A percentile compares a stretch with the other conserved stretches of the same genome.
These are phyloP conservation scores for Aureobasidium sp. DNA, from an alignment of 2,329 filamentous ascomycete genomes.

Conservation along the genomic window DNA sequence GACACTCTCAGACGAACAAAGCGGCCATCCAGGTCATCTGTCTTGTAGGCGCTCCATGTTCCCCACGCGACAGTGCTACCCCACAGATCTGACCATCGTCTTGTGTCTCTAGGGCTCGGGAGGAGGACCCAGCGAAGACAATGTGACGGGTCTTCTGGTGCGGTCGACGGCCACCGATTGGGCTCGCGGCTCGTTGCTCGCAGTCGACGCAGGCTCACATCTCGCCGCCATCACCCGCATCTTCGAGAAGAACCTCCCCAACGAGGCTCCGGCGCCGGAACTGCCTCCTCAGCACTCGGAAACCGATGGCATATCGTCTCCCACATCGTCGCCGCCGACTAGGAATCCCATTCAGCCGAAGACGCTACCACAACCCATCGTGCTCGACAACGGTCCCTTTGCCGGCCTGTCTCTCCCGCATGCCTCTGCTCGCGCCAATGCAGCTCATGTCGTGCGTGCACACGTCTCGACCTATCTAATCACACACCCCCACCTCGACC, in stretches of 20 bases:
- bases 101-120: slow-evolving; percentile 61
- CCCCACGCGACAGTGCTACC: background rate
- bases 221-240: slow-evolving; percentile 78
- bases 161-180: slow-evolving; percentile 73
- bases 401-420: slow-evolving; percentile 66
- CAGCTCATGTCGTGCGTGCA: slow-evolving; percentile 67
- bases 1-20: slow-evolving; percentile 22
- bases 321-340: slow-evolving; percentile 25
- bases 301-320: slow-evolving; percentile 18
- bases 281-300: slow-evolving; percentile 6
- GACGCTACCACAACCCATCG: slow-evolving; percentile 37
- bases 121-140: slow-evolving; percentile 84
- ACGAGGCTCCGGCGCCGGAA: slow-evolving; percentile 23
- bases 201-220: slow-evolving; percentile 91
- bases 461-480: slow-evolving; percentile 85
- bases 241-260: slow-evolving; percentile 53
- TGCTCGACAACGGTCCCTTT: slow-evolving; percentile 64
- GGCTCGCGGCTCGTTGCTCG: slow-evolving; percentile 74
- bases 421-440: slow-evolving; percentile 65
- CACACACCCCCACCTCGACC: slow-evolving; percentile 95
- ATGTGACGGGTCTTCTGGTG: slow-evolving; percentile 82
- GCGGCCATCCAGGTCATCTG: slow-evolving; percentile 44
- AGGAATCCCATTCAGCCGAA: slow-evolving; percentile 24
- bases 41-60: slow-evolving; percentile 31
- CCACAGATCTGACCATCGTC: slow-evolving; percentile 7